phyloP scores from a whole-genome alignment of 2,329 filamentous ascomycete genomes.

The Fonsecaea pedrosoi region DNA sequence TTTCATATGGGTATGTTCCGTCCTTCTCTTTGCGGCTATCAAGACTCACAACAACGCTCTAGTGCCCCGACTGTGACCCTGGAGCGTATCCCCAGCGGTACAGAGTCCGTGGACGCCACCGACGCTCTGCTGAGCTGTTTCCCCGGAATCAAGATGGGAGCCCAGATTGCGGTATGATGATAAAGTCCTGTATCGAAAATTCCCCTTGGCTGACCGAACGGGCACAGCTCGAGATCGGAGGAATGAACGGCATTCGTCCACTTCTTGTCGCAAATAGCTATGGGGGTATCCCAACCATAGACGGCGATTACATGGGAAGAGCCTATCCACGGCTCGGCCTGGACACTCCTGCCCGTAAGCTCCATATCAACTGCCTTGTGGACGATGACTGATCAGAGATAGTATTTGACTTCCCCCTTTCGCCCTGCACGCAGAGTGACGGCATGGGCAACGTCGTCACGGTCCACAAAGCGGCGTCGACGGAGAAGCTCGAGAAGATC shows the following conservation, averaged over 20 bases:
- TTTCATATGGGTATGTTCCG: conserved; percentile 20
- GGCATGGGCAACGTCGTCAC: conserved; percentile 50
- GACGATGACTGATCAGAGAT: not conserved
- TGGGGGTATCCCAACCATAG: conserved; percentile 48
- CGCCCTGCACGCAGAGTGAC: conserved; percentile 44
- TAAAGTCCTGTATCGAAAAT: conserved; percentile 36
- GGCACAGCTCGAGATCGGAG: conserved; percentile 54
- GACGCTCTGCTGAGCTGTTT: conserved; percentile 19
- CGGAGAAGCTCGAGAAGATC: conserved; percentile 46
- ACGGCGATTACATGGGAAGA: conserved; percentile 54
- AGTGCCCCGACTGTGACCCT: conserved; percentile 25
- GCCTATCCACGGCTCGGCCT: conserved; percentile 21
- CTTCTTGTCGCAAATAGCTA: conserved; percentile 56
- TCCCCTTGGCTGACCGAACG: not conserved
- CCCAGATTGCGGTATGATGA: conserved; percentile 40
- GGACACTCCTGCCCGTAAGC: conserved; percentile 11
- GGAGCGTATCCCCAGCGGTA: conserved; percentile 29
- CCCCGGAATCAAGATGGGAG: conserved; percentile 40
- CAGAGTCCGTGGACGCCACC: conserved; percentile 26
- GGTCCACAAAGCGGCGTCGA: conserved; percentile 50
- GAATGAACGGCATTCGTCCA: conserved; percentile 68
- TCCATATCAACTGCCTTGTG: not conserved
- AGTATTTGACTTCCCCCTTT: conserved; percentile 24
- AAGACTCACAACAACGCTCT: not conserved
- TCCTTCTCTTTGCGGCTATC: not conserved